A percentile compares a stretch with the other conserved stretches of the same genome.
Conservation (phyloP, 2,329 filamentous ascomycete species). For the Botrytis deweyae region DNA sequence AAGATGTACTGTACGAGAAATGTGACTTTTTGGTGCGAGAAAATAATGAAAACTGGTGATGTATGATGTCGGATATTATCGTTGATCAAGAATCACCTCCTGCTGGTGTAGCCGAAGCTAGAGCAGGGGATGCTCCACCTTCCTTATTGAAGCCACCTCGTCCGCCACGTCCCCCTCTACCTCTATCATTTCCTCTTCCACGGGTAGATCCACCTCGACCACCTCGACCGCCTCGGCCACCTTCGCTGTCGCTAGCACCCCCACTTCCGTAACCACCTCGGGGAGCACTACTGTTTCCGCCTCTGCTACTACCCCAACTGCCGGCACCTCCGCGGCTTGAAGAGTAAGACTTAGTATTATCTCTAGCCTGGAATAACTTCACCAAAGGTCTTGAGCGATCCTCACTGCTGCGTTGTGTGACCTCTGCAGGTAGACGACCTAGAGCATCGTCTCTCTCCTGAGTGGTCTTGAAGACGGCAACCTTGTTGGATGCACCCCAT, state of each 20-base stretch:
- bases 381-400: constrained; percentile 78
- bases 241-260: constrained; percentile 72
- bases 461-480: constrained; percentile 76
- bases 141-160: constrained; percentile 60
- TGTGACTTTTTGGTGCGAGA: constrained; percentile 36
- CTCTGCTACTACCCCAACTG: constrained; percentile 66
- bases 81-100: constrained; percentile 33
- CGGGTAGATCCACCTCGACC: constrained; percentile 58
- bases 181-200: constrained; percentile 53
- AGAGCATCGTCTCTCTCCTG: constrained; percentile 82
- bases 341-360: constrained; percentile 50
- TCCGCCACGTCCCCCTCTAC: constrained; percentile 56
- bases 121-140: constrained; percentile 46
- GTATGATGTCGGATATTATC: constrained; percentile 6
- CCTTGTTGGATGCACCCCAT: constrained; percentile 75
- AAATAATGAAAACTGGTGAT: constrained; percentile 29
- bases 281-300: constrained; percentile 53
- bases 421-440: constrained; percentile 69
- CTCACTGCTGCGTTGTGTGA: constrained; percentile 67
- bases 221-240: constrained; percentile 54
- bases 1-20: constrained; percentile 39
- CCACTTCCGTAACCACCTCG: constrained; percentile 82
- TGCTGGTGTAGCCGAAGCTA: constrained; percentile 50
- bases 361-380: constrained; percentile 76
- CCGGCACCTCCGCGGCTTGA: constrained; percentile 63